Percentiles rank a stretch among this genome's conserved stretches.
phyloP scores from a whole-genome alignment of 192 early-diverging fungal species.

The Podila epicladia region DNA sequence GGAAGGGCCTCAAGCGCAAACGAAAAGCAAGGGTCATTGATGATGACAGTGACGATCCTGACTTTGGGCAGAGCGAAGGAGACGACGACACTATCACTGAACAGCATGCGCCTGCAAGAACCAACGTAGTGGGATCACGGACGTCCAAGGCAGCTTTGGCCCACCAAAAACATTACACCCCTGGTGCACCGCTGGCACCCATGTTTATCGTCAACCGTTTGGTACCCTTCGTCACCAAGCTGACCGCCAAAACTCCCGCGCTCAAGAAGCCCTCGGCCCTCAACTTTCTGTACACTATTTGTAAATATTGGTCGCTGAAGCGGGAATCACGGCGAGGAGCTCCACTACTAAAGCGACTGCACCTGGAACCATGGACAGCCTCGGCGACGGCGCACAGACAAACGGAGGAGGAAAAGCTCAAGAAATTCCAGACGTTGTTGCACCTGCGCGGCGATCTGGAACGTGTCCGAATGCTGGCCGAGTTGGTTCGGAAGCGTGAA shows the following conservation, averaged over 20 bases:
- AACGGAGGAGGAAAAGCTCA: conserved; percentile 78
- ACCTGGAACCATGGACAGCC: conserved; percentile 97
- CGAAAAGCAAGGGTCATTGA: conserved; percentile 21
- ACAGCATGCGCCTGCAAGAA: conserved; percentile 12
- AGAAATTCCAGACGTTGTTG: conserved; percentile 65
- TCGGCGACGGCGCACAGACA: conserved; percentile 80
- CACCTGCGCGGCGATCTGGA: conserved; percentile 84
- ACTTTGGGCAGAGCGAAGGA: conserved; percentile 44
- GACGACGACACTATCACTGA: conserved; percentile 19
- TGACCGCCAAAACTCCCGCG: conserved; percentile 44
- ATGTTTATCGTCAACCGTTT: conserved; percentile 66
- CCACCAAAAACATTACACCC: conserved; percentile 69
- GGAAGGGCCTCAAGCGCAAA: conserved; percentile 50
- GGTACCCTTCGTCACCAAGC: conserved; percentile 50
- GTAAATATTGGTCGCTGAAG: conserved; percentile 97
- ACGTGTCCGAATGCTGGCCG: conserved; percentile 82
- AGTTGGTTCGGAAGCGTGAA: conserved; percentile 80
- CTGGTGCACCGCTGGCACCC: conserved; percentile 72
- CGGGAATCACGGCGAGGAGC: conserved; percentile 90
- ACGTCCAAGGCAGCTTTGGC: conserved; percentile 66
- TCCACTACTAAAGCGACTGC: conserved; percentile 93
- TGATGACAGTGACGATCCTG: conserved; percentile 51
- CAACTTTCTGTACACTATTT: conserved; percentile 67
- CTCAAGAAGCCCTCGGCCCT: conserved; percentile 63
- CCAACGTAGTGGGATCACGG: conserved; percentile 43